Evolutionary conservation across 441 rosid species (phyloP), one percentile per base, ranked within the genome.

Genomic region (Jatropha podagrica): DNA sequence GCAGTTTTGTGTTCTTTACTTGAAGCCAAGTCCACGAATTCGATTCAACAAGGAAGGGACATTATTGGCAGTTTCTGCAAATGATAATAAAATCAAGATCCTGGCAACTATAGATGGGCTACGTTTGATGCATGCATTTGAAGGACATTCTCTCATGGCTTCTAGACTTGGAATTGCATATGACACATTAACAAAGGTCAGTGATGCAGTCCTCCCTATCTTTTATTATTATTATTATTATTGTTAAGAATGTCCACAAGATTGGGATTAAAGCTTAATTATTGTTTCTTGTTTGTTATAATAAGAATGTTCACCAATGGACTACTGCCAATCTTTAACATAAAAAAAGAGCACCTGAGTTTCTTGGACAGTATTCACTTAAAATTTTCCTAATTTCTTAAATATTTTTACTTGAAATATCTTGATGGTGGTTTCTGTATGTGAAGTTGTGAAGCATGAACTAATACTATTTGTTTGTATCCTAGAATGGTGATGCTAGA

Each of bases 41-140:
- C 82, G 92, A 68, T 92, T 89, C 87, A 90, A 92, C 84, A 92
- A 82, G 82, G 88, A 84, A 23, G 94, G 94, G 17, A 81, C 79
- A 4, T 75, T 90, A 20, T 79, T 92, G 85, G 95, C 97, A 27
- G 88, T 90, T 71, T 87, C 92, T 42, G 83, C 88, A 18, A 87
- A 83, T 83, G 95, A 90, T 56, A 82, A 90, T 75, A 77, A 75
- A 66, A 87, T 92, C 62, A 92, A 91, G 81, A 83, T 92, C 68
- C 69, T 92, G 79, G 90, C 91, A 18, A 84, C 88, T 48, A 51
- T 77, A 38, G 95, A 89, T 79, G 93, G 97, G 51, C 65, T 89
- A 32, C 78, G 81, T 58, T 80, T 88, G 79, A 70, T 92, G 85
- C 86, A 81, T 48, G 74, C 85, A 6, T 74, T 67, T 58, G 94